Conservation (phyloP, 768 basidiomycete species). For the Hericium rajendrae region DNA sequence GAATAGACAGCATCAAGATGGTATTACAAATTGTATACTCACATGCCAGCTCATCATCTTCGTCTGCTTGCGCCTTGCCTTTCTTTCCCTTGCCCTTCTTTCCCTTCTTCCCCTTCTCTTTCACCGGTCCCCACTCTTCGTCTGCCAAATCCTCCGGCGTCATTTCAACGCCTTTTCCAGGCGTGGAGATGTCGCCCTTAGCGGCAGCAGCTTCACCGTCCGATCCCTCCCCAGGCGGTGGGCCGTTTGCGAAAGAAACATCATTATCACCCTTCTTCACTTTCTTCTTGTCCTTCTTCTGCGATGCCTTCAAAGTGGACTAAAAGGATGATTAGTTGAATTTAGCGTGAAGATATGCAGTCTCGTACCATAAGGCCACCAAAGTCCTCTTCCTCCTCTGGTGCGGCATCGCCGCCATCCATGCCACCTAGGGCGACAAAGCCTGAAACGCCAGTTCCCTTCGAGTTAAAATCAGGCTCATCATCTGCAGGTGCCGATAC, state of each 20-base stretch:
- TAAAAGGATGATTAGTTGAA: constrained; percentile 17
- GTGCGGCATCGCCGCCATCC: constrained; percentile 29
- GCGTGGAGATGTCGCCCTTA: constrained; percentile 21
- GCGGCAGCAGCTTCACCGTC: constrained; percentile 24
- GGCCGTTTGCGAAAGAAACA: constrained; percentile 17
- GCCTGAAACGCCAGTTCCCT: constrained; percentile 33
- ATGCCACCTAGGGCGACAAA: constrained; percentile 39
- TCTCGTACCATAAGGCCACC: constrained; percentile 66
- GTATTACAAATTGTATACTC: constrained; percentile 3
- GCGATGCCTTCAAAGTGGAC: constrained; percentile 54
- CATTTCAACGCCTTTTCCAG: constrained; percentile 23
- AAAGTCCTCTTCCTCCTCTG: constrained; percentile 50
- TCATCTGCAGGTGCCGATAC: constrained; percentile 24
- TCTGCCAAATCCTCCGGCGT: constrained; percentile 39
- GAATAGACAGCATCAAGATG: neutral
- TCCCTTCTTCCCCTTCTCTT: constrained; percentile 45
- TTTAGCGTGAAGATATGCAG: neutral
- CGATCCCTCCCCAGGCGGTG: constrained; percentile 20
- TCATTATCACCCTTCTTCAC: constrained; percentile 29
- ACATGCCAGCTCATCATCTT: constrained; percentile 22
- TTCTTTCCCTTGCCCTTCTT: constrained; percentile 38
- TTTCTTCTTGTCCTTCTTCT: constrained; percentile 44
- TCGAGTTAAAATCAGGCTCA: constrained; percentile 32
- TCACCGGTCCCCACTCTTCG: constrained; percentile 30
- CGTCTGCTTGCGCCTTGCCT: constrained; percentile 30